Conservation (phyloP, 1,139 yeast species). For the Diutina catenulata region DNA sequence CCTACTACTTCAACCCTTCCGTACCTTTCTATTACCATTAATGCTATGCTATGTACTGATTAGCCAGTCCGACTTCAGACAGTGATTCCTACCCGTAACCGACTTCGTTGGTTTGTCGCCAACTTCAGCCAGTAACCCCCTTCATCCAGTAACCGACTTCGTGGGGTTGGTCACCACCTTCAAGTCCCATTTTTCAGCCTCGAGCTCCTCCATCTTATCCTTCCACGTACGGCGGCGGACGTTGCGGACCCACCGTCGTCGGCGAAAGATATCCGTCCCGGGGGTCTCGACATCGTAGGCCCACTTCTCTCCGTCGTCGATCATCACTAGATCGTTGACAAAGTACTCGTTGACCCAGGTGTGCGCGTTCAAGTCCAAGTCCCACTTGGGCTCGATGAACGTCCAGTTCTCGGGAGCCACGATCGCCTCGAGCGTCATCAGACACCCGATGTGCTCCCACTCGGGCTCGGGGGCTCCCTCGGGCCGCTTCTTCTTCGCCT, state of each 20-base stretch:
- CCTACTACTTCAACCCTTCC: too few relatives aligned
- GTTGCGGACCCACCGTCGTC: slow-evolving; percentile 11
- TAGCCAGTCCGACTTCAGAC: too few relatives aligned
- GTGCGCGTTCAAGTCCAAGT: slow-evolving; percentile 43
- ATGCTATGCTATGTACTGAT: too few relatives aligned
- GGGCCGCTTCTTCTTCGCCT: neutral
- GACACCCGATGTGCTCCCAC: slow-evolving; percentile 12
- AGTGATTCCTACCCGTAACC: too few relatives aligned
- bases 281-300: slow-evolving; percentile 43
- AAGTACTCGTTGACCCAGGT: slow-evolving; percentile 44
- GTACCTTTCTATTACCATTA: too few relatives aligned
- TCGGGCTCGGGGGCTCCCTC: too few relatives aligned
- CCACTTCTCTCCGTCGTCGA: slow-evolving; percentile 69
- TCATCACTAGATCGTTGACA: slow-evolving; percentile 39
- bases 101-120: too few relatives aligned
- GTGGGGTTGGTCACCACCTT: slow-evolving; percentile 1
- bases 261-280: slow-evolving; percentile 8
- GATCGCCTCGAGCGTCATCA: slow-evolving; percentile 21
- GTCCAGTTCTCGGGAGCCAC: slow-evolving; percentile 50
- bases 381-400: slow-evolving; percentile 39
- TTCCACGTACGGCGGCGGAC: slow-evolving; percentile 4
- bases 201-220: neutral
- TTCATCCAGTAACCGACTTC: neutral
- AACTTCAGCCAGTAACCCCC: too few relatives aligned
- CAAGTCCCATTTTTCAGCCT: neutral